Conservation (phyloP, 805 yeast genomes). For the Starmerella apis region DNA sequence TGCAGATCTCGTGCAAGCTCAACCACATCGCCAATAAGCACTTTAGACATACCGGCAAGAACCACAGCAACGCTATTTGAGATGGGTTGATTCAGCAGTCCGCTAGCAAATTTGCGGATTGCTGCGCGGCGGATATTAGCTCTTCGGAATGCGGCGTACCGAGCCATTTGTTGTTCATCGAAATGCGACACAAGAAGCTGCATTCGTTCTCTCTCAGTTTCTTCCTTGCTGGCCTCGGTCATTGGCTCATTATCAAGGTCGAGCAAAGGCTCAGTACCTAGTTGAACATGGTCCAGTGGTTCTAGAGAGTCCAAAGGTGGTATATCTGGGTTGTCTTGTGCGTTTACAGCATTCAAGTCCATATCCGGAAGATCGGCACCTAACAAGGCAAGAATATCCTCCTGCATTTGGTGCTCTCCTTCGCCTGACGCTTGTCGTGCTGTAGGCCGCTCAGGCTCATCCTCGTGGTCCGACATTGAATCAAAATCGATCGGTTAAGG, state of each 20-base stretch:
- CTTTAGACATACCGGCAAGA: slow-evolving; percentile 76
- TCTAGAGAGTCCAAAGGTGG: slow-evolving; percentile 9
- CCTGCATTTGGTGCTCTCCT: background rate
- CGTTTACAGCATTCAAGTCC: background rate
- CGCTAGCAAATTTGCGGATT: slow-evolving; percentile 68
- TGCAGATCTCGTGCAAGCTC: slow-evolving; percentile 71
- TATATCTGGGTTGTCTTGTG: background rate
- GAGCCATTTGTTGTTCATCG: slow-evolving; percentile 69
- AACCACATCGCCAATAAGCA: slow-evolving; percentile 80
- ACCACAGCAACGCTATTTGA: slow-evolving; percentile 72
- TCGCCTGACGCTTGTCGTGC: background rate
- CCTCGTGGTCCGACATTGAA: slow-evolving; percentile 1
- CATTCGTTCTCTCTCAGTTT: slow-evolving; percentile 32
- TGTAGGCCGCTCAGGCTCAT: slow-evolving; percentile 3
- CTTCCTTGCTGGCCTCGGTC: slow-evolving; percentile 17
- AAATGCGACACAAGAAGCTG: slow-evolving; percentile 56
- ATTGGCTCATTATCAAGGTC: background rate
- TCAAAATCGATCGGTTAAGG: background rate
- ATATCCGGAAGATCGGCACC: slow-evolving; percentile 1
- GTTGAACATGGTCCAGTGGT: slow-evolving; percentile 5
- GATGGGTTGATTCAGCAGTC: slow-evolving; percentile 67
- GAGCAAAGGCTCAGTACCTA: background rate
- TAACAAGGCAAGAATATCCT: slow-evolving; percentile 2
- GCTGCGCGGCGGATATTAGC: slow-evolving; percentile 63
- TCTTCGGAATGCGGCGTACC: slow-evolving; percentile 79